These are phyloP conservation scores for Saposhnikovia divaricata DNA, from an alignment of 129 eudicot species.

Conservation along the genomic window DNA sequence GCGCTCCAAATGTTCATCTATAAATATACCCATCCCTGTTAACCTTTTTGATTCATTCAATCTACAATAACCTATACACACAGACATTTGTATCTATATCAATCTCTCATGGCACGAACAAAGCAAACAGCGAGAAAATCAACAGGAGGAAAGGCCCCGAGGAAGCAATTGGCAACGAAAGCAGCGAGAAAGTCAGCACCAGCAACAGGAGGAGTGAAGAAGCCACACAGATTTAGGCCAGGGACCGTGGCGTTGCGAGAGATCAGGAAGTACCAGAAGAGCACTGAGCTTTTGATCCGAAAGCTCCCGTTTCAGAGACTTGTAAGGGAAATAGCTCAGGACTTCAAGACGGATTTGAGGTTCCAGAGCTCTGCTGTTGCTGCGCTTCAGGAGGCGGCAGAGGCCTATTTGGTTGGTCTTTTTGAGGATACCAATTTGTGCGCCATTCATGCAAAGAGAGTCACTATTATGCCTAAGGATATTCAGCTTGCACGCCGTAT, in stretches of 20 bases:
- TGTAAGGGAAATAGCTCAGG: conserved; percentile 54
- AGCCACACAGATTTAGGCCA: conserved; percentile 49
- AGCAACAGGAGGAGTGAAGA: conserved; percentile 58
- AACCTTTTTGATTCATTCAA: not conserved
- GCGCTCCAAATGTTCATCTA: conserved; percentile 4
- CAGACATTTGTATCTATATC: not conserved
- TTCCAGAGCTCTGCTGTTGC: conserved; percentile 58
- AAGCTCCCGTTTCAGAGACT: conserved; percentile 42
- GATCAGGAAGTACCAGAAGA: conserved; percentile 47
- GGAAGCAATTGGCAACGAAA: conserved; percentile 44
- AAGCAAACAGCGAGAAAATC: conserved; percentile 56
- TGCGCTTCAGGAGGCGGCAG: conserved; percentile 45
- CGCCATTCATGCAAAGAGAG: conserved; percentile 48
- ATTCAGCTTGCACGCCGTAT: conserved; percentile 51
- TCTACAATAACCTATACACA: not conserved
- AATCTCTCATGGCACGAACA: conserved; percentile 32
- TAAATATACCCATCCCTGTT: not conserved
- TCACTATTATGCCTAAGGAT: conserved; percentile 49
- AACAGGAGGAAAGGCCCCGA: conserved; percentile 51
- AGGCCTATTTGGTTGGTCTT: conserved; percentile 40
- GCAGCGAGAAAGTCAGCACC: conserved; percentile 49
- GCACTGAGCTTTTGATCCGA: conserved; percentile 42
- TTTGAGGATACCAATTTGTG: conserved; percentile 46
- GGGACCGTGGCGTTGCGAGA: conserved; percentile 47
- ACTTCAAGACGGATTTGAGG: conserved; percentile 41